Conservation (phyloP, 495 filamentous ascomycete species). For the Pseudotulostoma volvatum region DNA sequence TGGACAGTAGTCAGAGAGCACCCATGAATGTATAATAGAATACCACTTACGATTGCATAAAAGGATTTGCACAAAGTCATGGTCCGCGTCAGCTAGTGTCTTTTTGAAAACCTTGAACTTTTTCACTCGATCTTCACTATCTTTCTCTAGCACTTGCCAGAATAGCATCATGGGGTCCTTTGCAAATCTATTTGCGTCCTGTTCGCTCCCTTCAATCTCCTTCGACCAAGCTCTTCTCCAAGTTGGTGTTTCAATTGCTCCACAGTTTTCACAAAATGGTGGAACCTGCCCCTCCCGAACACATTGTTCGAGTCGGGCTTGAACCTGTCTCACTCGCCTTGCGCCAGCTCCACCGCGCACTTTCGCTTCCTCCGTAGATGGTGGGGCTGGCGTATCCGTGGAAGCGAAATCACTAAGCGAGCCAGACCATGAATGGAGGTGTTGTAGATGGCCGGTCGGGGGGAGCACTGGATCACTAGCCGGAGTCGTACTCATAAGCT, state of each 20-base stretch:
- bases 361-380: conserved; percentile 13
- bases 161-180: conserved; percentile 45
- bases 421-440: conserved; percentile 32
- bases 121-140: conserved; percentile 39
- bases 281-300: conserved; percentile 61
- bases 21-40: neutral
- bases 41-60: conserved; percentile 72
- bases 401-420: conserved; percentile 24
- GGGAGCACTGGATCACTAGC: conserved; percentile 41
- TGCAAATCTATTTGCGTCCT: conserved; percentile 46
- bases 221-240: conserved; percentile 84
- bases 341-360: conserved; percentile 23
- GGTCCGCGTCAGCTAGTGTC: conserved; percentile 58
- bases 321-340: conserved; percentile 24
- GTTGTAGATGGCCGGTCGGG: conserved; percentile 20
- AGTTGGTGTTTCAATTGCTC: conserved; percentile 83
- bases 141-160: conserved; percentile 45
- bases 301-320: conserved; percentile 40
- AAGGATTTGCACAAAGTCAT: conserved; percentile 50
- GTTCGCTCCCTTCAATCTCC: conserved; percentile 41
- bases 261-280: conserved; percentile 79
- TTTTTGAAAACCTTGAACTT: conserved; percentile 43
- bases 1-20: conserved; percentile 17
- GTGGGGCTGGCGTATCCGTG: conserved; percentile 18
- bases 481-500: conserved; percentile 27